Base-by-base conservation (phyloP, 1,284 basidiomycete genomes). In the Jaminaea rosea region DNA sequence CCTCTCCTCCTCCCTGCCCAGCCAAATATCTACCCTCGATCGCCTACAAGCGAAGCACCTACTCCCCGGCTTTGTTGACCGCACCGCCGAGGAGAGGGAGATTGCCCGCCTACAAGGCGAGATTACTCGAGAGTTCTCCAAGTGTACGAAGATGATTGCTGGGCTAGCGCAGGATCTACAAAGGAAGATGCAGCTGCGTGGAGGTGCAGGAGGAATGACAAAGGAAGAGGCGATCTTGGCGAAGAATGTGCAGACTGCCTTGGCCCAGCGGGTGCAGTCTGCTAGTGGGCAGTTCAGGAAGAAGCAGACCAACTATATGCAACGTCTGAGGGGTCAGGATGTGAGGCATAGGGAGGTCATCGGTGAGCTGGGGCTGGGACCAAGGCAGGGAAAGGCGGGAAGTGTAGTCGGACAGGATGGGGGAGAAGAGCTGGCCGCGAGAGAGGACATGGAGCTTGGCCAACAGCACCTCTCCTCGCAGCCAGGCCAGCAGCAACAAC, bases 251-350 rank as follows among this genome's bases (percentile, higher is more conserved):
- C 93, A 98, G 75, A 84, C 91, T 27, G 92, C 86, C 10, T 81
- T 98, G 32, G 94, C 94, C 19, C 89, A 88, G 23, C 87, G 90
- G 71, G 84, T 97, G 9, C 94, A 98, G 78, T 88, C 91, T 63
- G 79, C 92, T 46, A 92, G 88, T 65, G 86, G 85, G 19, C 79
- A 84, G n/a, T 98, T 99, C 73, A 81, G 94, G 55, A 96, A 93
- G 79, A 96, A 94, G 78, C 94, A 99, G 76, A 83, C 88, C 51
- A 85, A 92, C 27, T 98, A 98, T 76, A 86, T 99, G 83, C 87
- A 93, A 76, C 89, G 92, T 1, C 60, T 73, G 51, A 64, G 93
- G 70, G 77, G 92, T 82, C 52, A 63, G 51, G 65, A 74, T 28
- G 58, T 67, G 10, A 34, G 63, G n/a, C 62, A 67, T 46, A 44